Conservation (phyloP, 345 rosid genomes). For the Hibiscus tridactylites region DNA sequence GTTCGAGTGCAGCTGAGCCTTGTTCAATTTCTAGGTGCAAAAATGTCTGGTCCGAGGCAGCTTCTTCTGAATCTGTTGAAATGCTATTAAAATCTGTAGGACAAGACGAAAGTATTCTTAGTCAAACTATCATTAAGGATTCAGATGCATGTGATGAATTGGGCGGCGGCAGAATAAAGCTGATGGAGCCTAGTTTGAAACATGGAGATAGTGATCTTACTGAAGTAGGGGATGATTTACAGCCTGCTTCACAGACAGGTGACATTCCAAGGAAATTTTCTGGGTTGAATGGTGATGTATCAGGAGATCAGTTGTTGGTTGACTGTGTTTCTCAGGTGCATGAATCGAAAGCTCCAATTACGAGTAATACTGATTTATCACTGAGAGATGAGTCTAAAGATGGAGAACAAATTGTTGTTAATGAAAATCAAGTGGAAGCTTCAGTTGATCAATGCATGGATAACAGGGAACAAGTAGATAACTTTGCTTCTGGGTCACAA, state of each 20-base stretch:
- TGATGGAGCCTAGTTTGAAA: constrained; percentile 60
- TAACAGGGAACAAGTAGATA: constrained; percentile 26
- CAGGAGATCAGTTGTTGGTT: constrained; percentile 29
- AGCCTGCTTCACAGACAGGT: constrained; percentile 24
- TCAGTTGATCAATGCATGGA: constrained; percentile 22
- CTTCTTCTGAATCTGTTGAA: constrained; percentile 87
- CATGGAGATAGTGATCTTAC: constrained; percentile 26
- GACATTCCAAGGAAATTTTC: constrained; percentile 30
- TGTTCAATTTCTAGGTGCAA: constrained; percentile 71
- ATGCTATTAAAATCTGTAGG: constrained; percentile 94
- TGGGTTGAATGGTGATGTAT: constrained; percentile 26
- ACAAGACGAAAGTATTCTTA: constrained; percentile 61
- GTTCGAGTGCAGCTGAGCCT: constrained; percentile 67
- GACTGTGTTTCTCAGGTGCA: constrained; percentile 28
- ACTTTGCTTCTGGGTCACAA: constrained; percentile 30
- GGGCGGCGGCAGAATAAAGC: constrained; percentile 53
- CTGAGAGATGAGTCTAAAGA: constrained; percentile 13
- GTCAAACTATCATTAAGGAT: constrained; percentile 35
- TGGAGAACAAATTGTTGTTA: constrained; percentile 11
- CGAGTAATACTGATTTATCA: constrained; percentile 20
- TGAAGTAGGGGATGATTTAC: constrained; percentile 28
- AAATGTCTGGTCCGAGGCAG: constrained; percentile 98
- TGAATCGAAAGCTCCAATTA: constrained; percentile 24
- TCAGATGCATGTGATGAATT: constrained; percentile 66
- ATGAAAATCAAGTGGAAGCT: constrained; percentile 23